Conservation (phyloP, 352 stramenopile species). For the Globisporangium barbulae region DNA sequence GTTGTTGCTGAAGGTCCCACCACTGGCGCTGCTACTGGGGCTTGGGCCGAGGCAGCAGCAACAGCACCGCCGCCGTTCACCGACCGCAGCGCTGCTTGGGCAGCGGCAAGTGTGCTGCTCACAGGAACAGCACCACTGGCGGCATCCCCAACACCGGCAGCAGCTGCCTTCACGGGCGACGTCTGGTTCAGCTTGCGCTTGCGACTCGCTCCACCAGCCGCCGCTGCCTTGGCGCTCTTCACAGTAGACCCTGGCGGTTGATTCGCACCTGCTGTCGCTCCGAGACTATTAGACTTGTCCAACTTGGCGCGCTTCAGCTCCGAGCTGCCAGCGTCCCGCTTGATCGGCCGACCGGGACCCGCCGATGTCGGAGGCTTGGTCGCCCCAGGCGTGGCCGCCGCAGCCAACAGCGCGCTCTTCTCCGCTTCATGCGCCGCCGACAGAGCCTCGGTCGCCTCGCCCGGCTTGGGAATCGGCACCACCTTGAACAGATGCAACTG, state of each 20-base stretch:
- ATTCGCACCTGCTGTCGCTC: conserved; percentile 7
- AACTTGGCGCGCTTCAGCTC: conserved; percentile 49
- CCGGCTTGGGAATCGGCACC: conserved; percentile 72
- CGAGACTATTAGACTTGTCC: conserved; percentile 13
- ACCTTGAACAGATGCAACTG: conserved; percentile 93
- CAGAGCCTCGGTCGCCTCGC: conserved; percentile 35
- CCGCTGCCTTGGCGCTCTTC: conserved; percentile 24
- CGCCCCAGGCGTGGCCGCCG: background rate
- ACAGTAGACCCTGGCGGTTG: background rate
- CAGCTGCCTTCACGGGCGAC: conserved; percentile 25
- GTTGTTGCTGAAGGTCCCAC: conserved; percentile 8
- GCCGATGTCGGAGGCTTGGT: background rate
- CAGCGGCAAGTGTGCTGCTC: conserved; percentile 3
- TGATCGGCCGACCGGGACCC: conserved; percentile 21
- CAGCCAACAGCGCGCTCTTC: background rate
- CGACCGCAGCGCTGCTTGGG: background rate
- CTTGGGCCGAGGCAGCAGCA: background rate
- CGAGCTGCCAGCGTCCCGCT: conserved; percentile 41
- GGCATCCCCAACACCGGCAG: background rate
- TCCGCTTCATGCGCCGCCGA: conserved; percentile 2
- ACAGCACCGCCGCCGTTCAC: background rate
- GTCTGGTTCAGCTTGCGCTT: conserved; percentile 68
- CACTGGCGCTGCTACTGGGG: background rate
- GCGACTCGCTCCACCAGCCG: conserved; percentile 30
- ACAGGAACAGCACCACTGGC: conserved; percentile 7